A percentile compares a stretch with the other conserved stretches of the same genome.
Evolutionary conservation across 495 filamentous ascomycete genomes (phyloP).

Genomic region (Aspergillus cavernicola): DNA sequence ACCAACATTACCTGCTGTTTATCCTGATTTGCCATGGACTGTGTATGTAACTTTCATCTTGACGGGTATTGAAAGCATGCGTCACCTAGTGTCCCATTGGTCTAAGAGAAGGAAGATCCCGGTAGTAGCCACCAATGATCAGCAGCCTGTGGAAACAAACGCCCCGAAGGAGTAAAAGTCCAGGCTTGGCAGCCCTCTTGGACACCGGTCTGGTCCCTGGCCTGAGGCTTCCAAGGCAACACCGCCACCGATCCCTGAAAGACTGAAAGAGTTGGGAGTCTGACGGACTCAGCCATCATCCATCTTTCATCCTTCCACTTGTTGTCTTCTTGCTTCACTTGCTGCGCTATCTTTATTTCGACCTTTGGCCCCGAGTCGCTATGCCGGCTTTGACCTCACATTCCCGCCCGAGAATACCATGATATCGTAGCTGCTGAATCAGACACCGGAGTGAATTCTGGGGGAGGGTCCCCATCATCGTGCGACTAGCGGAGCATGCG

Average conservation of each 20-base stretch:
- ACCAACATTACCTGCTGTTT: not conserved
- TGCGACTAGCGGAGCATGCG: conserved; percentile 15
- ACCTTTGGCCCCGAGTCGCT: not conserved
- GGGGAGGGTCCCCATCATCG: conserved; percentile 7
- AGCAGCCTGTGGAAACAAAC: not conserved
- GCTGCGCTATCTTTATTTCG: not conserved
- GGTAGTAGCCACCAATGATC: not conserved
- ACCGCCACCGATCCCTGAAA: not conserved
- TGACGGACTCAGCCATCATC: not conserved
- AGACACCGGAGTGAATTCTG: conserved; percentile 3
- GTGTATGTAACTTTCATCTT: not conserved
- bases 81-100: not conserved
- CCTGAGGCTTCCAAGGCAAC: not conserved
- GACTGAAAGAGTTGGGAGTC: not conserved
- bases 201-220: not conserved
- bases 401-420: not conserved
- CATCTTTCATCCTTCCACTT: not conserved
- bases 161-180: not conserved
- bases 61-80: not conserved
- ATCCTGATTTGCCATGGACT: too few species aligned
- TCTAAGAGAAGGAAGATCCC: not conserved
- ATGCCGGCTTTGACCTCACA: not conserved
- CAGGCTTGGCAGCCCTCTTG: not conserved
- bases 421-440: conserved; percentile 2
- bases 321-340: not conserved